Evolutionary conservation across 495 filamentous ascomycete genomes (phyloP), one percentile per base, ranked within the genome.

Genomic region (Tuber melanosporum): DNA sequence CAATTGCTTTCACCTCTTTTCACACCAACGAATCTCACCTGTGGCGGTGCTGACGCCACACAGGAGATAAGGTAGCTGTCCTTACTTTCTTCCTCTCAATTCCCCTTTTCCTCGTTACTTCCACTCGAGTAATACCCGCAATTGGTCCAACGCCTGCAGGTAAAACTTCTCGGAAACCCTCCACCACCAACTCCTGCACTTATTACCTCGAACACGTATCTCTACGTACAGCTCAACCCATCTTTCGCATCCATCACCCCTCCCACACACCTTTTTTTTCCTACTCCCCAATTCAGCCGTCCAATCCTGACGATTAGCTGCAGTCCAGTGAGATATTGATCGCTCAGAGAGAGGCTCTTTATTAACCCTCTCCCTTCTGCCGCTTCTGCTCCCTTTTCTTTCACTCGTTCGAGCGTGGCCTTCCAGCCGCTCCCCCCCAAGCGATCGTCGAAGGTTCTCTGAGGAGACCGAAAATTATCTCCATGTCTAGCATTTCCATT

Each of bases 401-500:
- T 17, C 32, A 46, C 75, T 78, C 76, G 44, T 49, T 74, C 73
- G 47, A 73, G 75, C 62, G 47, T 69, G 70, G 72, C 71, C 42
- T 69, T 15, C 43, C 66, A 74, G 71, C 76, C 62, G 72, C 70
- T 73, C 66, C 44, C 32, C 62, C 32, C 39, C 47, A 75, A 74
- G 39, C 45, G 39, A 43, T 44, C 44, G 41, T 19, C 71, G 69
- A 71, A 74, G 72, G 39, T 73, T 70, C 75, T 70, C 44, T 26
- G 26, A 70, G 77, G 73, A 71, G 79, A 71, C 71, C 69, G 46
- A 73, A 76, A 73, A 74, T 79, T 46, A 71, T 76, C 83, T 86
- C 77, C 78, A 98, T 98, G 96, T 89, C 93, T 71, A 89, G 92
- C 78, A 92, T 98, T 80, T 91, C 91, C 87, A 94, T 99, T 79